Evolutionary conservation across 2,329 filamentous ascomycete species (phyloP).

Genomic region (Neofusicoccum parvum): DNA sequence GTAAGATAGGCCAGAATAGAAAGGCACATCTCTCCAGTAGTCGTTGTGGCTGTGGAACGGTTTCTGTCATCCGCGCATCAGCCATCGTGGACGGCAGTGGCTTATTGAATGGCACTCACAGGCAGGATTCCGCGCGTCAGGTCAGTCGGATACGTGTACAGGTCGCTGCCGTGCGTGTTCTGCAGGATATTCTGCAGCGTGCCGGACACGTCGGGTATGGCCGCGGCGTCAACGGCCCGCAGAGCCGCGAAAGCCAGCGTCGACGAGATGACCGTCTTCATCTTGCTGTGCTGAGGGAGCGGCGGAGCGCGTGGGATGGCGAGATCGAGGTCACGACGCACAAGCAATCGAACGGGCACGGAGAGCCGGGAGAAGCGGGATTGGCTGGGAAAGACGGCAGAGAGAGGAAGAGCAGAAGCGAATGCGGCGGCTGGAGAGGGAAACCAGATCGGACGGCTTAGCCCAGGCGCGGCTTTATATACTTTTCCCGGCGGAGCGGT

Average conservation of each 20-base stretch:
- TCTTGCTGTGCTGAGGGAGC: neutral
- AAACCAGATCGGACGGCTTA: neutral
- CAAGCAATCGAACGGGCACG: too few relatives aligned
- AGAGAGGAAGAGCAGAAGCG: neutral
- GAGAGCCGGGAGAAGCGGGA: neutral
- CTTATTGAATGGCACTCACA: slow-evolving; percentile 24
- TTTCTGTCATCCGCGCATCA: slow-evolving; percentile 41
- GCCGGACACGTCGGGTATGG: slow-evolving; percentile 45
- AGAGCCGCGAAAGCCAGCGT: neutral
- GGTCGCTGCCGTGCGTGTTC: slow-evolving; percentile 53
- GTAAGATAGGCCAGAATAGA: slow-evolving; percentile 56
- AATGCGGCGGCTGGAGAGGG: neutral
- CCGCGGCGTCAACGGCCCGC: slow-evolving; percentile 22
- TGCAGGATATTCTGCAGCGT: slow-evolving; percentile 59
- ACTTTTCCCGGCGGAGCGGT: neutral
- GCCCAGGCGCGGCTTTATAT: neutral
- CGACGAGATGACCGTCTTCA: neutral
- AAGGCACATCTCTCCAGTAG: slow-evolving; percentile 55
- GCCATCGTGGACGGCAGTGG: neutral
- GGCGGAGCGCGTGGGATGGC: neutral
- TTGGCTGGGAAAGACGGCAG: neutral
- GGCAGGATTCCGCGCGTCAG: slow-evolving; percentile 63
- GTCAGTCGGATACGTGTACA: slow-evolving; percentile 63
- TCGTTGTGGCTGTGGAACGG: slow-evolving; percentile 62
- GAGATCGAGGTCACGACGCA: too few relatives aligned